phyloP scores from a whole-genome alignment of 1,139 yeast species.

The Arxiozyma slooffiae region DNA sequence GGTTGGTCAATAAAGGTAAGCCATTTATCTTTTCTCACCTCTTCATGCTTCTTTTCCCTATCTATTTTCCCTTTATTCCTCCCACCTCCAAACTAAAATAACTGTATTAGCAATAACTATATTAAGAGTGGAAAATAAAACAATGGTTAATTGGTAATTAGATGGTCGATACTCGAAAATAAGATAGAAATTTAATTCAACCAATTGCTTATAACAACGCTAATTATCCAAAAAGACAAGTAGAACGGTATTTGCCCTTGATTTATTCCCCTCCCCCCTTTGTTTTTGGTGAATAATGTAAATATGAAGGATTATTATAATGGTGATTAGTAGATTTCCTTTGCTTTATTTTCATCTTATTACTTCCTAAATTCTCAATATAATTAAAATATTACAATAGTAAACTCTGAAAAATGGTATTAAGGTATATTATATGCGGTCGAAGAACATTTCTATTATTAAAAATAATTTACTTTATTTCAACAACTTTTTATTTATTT shows the following conservation, averaged over 20 bases:
- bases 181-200: no score
- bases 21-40: no score
- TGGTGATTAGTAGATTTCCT: neutral
- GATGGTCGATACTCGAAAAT: neutral
- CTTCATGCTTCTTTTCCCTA: no score
- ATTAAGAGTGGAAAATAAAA: neutral
- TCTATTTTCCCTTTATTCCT: no score
- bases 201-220: neutral
- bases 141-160: neutral
- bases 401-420: neutral
- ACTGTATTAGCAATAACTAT: neutral
- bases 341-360: neutral
- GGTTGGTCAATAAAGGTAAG: no score
- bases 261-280: neutral
- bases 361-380: neutral
- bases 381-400: no score
- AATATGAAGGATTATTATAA: no score
- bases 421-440: neutral
- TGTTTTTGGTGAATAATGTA: neutral
- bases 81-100: neutral
- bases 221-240: neutral
- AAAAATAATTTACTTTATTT: no score
- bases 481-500: neutral
- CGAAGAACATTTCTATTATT: neutral
- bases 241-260: no score